These are phyloP conservation scores for Ceratocystis huliohia DNA, from an alignment of 2,329 filamentous ascomycete genomes.

Conservation along the genomic window DNA sequence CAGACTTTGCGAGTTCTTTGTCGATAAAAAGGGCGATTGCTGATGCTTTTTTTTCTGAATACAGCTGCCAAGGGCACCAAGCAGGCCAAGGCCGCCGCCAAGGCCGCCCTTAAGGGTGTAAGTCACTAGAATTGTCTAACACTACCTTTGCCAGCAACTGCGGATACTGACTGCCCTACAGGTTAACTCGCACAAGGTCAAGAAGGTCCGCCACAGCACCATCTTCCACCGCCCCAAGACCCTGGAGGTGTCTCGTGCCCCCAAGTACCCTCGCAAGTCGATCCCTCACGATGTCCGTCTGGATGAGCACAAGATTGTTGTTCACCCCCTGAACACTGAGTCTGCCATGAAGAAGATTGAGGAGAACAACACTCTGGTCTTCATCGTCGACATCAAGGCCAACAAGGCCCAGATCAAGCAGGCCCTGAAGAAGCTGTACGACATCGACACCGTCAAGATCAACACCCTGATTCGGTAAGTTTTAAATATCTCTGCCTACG, in stretches of 20 bases:
- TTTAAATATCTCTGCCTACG: slow-evolving; percentile 20
- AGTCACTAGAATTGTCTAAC: slow-evolving; percentile 32
- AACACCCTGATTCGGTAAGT: slow-evolving; percentile 94
- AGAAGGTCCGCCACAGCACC: slow-evolving; percentile 83
- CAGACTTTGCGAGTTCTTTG: slow-evolving; percentile 63
- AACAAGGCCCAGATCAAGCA: slow-evolving; percentile 99
- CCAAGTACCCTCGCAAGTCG: slow-evolving; percentile 95
- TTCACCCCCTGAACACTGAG: slow-evolving; percentile 99
- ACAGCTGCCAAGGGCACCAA: slow-evolving; percentile 56
- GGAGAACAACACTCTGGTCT: slow-evolving; percentile 99
- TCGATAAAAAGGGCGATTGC: slow-evolving; percentile 49
- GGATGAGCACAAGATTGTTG: slow-evolving; percentile 94
- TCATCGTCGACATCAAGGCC: slow-evolving; percentile 92
- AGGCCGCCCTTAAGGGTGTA: slow-evolving; percentile 94
- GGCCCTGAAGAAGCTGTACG: slow-evolving; percentile 97
- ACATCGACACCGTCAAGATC: slow-evolving; percentile 96
- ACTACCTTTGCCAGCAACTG: neutral
- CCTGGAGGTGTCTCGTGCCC: slow-evolving; percentile 73
- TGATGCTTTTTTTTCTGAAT: slow-evolving; percentile 41
- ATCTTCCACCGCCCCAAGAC: slow-evolving; percentile 98
- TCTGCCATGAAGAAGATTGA: slow-evolving; percentile 99
- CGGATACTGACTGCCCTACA: slow-evolving; percentile 24
- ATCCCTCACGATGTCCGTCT: slow-evolving; percentile 80
- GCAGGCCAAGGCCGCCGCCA: slow-evolving; percentile 87
- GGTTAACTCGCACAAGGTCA: slow-evolving; percentile 62